Evolutionary conservation across 2,329 filamentous ascomycete genomes (phyloP).

Genomic region (Aspergillus sergii): DNA sequence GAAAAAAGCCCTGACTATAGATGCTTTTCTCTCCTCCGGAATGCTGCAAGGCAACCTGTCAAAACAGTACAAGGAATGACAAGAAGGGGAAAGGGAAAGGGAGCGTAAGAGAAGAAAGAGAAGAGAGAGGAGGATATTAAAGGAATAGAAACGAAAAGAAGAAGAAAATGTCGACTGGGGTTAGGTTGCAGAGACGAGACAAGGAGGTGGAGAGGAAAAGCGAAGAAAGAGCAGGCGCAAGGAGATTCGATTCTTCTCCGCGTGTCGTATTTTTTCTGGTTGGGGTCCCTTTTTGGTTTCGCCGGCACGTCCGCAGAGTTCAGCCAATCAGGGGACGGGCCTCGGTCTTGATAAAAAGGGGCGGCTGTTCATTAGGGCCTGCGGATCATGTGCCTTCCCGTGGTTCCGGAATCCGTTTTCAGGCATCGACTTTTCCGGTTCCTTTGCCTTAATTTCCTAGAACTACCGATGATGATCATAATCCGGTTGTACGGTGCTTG

Average conservation of each 20-base stretch:
- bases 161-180: slow-evolving; percentile 21
- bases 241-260: slow-evolving; percentile 7
- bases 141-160: slow-evolving; percentile 11
- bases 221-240: slow-evolving; percentile 17
- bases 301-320: slow-evolving; percentile 28
- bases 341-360: slow-evolving; percentile 31
- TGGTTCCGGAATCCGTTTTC: not conserved
- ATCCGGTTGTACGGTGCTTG: too few relatives aligned
- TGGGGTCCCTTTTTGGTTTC: slow-evolving; percentile 18
- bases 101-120: slow-evolving; percentile 55
- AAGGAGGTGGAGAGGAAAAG: slow-evolving; percentile 13
- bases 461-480: too few relatives aligned
- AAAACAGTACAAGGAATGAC: slow-evolving; percentile 10
- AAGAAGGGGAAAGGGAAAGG: slow-evolving; percentile 16
- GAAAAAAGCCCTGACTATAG: not conserved
- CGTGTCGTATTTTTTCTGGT: slow-evolving; percentile 12
- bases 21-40: slow-evolving; percentile 12
- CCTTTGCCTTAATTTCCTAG: too few relatives aligned
- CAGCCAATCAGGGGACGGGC: slow-evolving; percentile 29
- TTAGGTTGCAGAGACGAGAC: slow-evolving; percentile 16
- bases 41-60: slow-evolving; percentile 12
- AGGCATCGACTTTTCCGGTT: too few relatives aligned
- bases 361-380: slow-evolving; percentile 2
- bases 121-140: slow-evolving; percentile 62
- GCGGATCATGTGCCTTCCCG: slow-evolving; percentile 20